Evolutionary conservation across 768 basidiomycete genomes (phyloP), one percentile per base, ranked within the genome.

Genomic region (Lentinula sp.): DNA sequence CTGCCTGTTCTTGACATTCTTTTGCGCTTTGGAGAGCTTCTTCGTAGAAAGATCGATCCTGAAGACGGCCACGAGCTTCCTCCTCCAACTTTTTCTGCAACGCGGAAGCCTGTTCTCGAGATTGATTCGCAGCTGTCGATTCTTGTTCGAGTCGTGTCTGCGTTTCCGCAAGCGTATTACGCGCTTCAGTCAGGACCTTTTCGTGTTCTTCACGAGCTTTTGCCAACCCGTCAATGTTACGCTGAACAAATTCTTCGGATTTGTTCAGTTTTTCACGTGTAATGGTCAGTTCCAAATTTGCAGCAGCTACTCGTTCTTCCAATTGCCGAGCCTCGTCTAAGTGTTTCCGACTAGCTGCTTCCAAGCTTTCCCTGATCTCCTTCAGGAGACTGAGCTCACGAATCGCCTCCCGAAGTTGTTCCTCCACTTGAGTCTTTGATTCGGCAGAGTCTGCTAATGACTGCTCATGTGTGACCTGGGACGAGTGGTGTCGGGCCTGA

Each of bases 81-180:
- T 75, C 69, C 64, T 76, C 74, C 5, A 86, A 69, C 39, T 77
- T 18, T 36, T 37, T 36, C 32, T 55, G 37, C 41, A 63, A 41
- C 20, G 71, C 68, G 28, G 70, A 61, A 59, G 76, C 66, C 63
- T 77, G 69, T 46, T 71, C 68, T 67, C 79, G 73, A 64, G 73
- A 57, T 37, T 62, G 57, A 28, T 41, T 59, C 64, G 42, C 69
- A 43, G 66, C 68, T 57, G 68, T 65, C n/a, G 59, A 57, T 5
- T 54, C 41, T 36, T 39, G 49, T 16, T 56, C 55, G 28, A 42
- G 55, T 20, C 16, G 42, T 12, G 48, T 48, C 7, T 23, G 49
- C 23, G 49, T 70, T 63, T 63, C 50, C 61, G 62, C 46, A 69
- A 68, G 46, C 61, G 39, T 20, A 32, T 50, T 4, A 52, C 57